These are phyloP conservation scores for Ogataea hybrid DNA, from an alignment of 1,139 yeast genomes.

Conservation along the genomic window DNA sequence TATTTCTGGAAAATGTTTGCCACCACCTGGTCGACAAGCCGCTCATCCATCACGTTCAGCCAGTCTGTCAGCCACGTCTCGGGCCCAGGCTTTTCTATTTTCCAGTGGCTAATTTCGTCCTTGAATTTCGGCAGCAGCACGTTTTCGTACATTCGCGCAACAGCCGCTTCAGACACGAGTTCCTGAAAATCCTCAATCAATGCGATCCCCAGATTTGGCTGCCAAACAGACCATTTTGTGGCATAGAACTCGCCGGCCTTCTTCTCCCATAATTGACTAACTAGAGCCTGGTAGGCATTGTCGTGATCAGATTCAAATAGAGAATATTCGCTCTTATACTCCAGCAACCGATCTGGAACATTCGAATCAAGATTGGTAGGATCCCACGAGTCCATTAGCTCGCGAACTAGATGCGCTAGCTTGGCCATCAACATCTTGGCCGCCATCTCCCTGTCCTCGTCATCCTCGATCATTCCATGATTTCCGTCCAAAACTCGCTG, in stretches of 20 bases:
- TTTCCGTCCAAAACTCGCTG: slow-evolving; percentile 7
- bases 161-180: slow-evolving; percentile 37
- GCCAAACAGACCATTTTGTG: slow-evolving; percentile 35
- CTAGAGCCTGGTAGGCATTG: slow-evolving; percentile 35
- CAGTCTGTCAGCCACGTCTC: slow-evolving; percentile 46
- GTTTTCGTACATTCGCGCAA: slow-evolving; percentile 29
- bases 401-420: slow-evolving; percentile 29
- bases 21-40: slow-evolving; percentile 27
- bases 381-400: slow-evolving; percentile 36
- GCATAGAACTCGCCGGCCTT: slow-evolving; percentile 32
- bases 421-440: slow-evolving; percentile 33
- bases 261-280: slow-evolving; percentile 35
- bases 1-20: slow-evolving; percentile 34
- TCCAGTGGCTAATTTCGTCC: slow-evolving; percentile 36
- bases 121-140: slow-evolving; percentile 39
- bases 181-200: slow-evolving; percentile 39
- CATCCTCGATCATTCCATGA: not conserved
- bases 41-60: slow-evolving; percentile 30
- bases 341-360: slow-evolving; percentile 30
- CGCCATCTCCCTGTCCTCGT: slow-evolving; percentile 14
- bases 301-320: not conserved
- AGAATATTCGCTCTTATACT: slow-evolving; percentile 26
- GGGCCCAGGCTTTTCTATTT: slow-evolving; percentile 31
- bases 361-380: slow-evolving; percentile 32
- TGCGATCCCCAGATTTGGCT: slow-evolving; percentile 33